These are phyloP conservation scores for Ophiocordyceps sinensis DNA, from an alignment of 2,329 filamentous ascomycete genomes.

Conservation along the genomic window DNA sequence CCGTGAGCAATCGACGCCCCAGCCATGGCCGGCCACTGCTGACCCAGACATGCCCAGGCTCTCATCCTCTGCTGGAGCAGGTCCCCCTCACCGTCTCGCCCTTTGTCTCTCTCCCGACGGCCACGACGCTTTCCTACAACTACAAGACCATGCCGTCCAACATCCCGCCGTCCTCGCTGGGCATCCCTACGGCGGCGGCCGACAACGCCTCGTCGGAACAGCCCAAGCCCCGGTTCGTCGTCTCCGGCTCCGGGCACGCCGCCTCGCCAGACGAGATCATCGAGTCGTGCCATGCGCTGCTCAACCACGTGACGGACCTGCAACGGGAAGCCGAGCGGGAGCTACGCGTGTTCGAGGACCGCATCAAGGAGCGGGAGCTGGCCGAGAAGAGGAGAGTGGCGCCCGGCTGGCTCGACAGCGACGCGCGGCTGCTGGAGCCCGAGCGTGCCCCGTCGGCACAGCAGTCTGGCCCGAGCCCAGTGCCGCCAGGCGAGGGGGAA, in stretches of 20 bases:
- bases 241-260: constrained; percentile 63
- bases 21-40: no score
- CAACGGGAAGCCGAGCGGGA: constrained; percentile 53
- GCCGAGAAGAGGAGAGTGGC: constrained; percentile 69
- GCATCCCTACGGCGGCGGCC: constrained; percentile 21
- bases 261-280: constrained; percentile 81
- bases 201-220: constrained; percentile 15
- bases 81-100: constrained; percentile 88
- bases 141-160: constrained; percentile 84
- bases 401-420: constrained; percentile 69
- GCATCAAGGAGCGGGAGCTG: constrained; percentile 49
- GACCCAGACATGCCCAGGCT: constrained; percentile 31
- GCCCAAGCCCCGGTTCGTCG: constrained; percentile 56
- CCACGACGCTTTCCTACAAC: constrained; percentile 86
- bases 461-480: constrained; percentile 10
- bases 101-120: constrained; percentile 78
- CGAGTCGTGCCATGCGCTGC: constrained; percentile 63
- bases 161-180: constrained; percentile 41
- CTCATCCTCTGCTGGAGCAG: constrained; percentile 81
- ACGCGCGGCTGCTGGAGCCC: constrained; percentile 54
- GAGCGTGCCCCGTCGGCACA: constrained; percentile 30
- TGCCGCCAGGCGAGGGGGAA: constrained; percentile 4
- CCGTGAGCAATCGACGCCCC: constrained; percentile 17
- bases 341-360: constrained; percentile 56
- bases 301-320: constrained; percentile 57